phyloP scores from a whole-genome alignment of 495 filamentous ascomycete species.

The Aspergillus carlsbadensis region DNA sequence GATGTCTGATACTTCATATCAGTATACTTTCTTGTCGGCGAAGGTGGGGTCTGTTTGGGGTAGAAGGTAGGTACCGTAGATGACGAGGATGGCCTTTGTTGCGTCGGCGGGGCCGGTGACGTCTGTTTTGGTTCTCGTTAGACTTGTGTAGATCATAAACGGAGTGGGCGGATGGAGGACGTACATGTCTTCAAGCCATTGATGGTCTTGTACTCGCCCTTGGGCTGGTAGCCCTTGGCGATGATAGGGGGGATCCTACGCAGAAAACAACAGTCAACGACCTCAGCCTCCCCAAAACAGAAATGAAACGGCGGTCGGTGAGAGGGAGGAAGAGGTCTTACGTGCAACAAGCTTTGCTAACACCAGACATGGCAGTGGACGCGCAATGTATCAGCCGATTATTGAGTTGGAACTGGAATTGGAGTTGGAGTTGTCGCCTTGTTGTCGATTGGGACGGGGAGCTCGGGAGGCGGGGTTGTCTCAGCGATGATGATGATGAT shows the following conservation, averaged over 20 bases:
- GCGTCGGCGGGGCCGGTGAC: conserved; percentile 52
- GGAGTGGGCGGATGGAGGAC: conserved; percentile 8
- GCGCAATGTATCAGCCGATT: conserved; percentile 23
- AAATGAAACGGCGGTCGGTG: background rate
- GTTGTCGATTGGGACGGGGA: too few species aligned
- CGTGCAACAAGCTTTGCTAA: conserved; percentile 52
- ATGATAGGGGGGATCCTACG: conserved; percentile 57
- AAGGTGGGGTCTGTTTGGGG: background rate
- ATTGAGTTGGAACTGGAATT: background rate
- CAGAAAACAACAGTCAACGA: too few species aligned
- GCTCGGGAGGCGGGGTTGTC: background rate
- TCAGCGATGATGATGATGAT: too few species aligned
- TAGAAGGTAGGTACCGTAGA: conserved; percentile 39
- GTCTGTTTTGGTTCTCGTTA: conserved; percentile 33
- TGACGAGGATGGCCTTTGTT: conserved; percentile 51
- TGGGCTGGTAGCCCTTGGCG: conserved; percentile 55
- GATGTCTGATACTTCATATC: conserved; percentile 50
- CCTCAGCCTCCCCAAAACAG: background rate
- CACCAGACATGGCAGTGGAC: conserved; percentile 40
- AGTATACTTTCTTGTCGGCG: background rate
- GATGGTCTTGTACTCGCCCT: conserved; percentile 60
- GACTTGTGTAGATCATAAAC: background rate
- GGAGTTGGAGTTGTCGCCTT: too few species aligned
- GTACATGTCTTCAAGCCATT: conserved; percentile 63
- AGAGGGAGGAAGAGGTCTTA: conserved; percentile 19